Percentiles rank a stretch among this genome's conserved stretches.
phyloP scores from a whole-genome alignment of 257 asterid species.

The Nicotiana tabacum region DNA sequence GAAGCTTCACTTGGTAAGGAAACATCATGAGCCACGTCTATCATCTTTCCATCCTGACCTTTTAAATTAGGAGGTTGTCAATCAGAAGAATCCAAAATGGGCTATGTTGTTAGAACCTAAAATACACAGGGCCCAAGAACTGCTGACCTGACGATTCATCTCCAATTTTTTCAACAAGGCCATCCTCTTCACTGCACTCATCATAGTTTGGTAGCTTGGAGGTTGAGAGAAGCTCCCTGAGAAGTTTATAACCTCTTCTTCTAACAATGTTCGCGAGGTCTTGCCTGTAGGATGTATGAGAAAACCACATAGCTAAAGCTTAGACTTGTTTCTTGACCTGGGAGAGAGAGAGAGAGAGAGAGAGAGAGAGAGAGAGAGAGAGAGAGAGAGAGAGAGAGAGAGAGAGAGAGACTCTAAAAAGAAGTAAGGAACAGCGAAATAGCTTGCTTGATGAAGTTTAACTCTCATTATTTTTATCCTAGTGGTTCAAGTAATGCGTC shows the following conservation, averaged over 20 bases:
- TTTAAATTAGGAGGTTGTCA: slow-evolving; percentile 36
- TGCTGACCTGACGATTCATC: slow-evolving; percentile 29
- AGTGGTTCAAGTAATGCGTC: too few species aligned
- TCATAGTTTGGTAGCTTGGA: slow-evolving; percentile 11
- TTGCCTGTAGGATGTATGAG: slow-evolving; percentile 31
- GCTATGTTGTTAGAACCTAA: slow-evolving; percentile 4
- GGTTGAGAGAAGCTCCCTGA: slow-evolving; percentile 52
- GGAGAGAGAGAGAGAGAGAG: too few species aligned
- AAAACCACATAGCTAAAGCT: neutral
- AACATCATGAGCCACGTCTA: slow-evolving; percentile 25
- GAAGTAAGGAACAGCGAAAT: too few species aligned
- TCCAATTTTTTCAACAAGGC: slow-evolving; percentile 28
- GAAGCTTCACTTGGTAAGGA: slow-evolving; percentile 9
- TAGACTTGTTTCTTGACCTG: neutral
- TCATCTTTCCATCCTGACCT: slow-evolving; percentile 52
- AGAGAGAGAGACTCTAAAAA: too few species aligned
- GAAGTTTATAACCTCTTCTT: slow-evolving; percentile 81
- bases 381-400: too few species aligned
- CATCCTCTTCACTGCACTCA: slow-evolving; percentile 23
- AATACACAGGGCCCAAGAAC: slow-evolving; percentile 3
- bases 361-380: too few species aligned
- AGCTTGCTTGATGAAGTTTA: too few species aligned
- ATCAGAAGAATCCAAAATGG: neutral
- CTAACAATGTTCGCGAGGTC: slow-evolving; percentile 90
- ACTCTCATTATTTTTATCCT: too few species aligned